Evolutionary conservation across 805 yeast species (phyloP).

Genomic region (Scheffersomyces lignosus): DNA sequence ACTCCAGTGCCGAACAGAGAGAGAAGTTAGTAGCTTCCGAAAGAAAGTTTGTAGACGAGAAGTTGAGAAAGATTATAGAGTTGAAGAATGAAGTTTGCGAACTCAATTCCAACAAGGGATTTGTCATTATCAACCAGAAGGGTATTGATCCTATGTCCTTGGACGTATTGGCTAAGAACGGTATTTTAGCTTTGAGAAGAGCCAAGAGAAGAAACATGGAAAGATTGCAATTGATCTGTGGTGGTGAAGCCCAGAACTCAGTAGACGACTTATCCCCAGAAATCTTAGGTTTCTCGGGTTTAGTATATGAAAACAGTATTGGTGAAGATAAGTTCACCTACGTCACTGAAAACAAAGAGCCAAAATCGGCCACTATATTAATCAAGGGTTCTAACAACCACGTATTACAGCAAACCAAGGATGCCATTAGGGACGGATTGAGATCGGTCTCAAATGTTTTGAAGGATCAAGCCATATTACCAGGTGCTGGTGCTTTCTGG

Average conservation of each 20-base stretch:
- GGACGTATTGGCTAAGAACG: constrained; percentile 89
- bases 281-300: constrained; percentile 84
- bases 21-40: constrained; percentile 92
- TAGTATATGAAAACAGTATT: constrained; percentile 85
- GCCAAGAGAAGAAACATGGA: constrained; percentile 99
- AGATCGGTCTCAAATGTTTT: constrained; percentile 92
- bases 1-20: constrained; percentile 93
- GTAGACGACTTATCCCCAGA: constrained; percentile 87
- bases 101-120: constrained; percentile 66
- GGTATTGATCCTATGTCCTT: constrained; percentile 98
- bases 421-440: constrained; percentile 95
- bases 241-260: constrained; percentile 97
- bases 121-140: constrained; percentile 95
- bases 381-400: constrained; percentile 93
- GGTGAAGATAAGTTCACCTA: constrained; percentile 98
- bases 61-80: constrained; percentile 85
- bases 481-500: constrained; percentile 97
- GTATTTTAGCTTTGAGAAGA: constrained; percentile 90
- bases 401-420: constrained; percentile 87
- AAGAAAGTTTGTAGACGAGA: constrained; percentile 91
- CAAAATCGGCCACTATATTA: constrained; percentile 86
- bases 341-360: constrained; percentile 86
- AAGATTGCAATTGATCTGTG: constrained; percentile 91
- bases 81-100: constrained; percentile 91
- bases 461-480: constrained; percentile 80